Evolutionary conservation across 495 filamentous ascomycete genomes (phyloP).

Genomic region (Massariosphaeria phaeospora): DNA sequence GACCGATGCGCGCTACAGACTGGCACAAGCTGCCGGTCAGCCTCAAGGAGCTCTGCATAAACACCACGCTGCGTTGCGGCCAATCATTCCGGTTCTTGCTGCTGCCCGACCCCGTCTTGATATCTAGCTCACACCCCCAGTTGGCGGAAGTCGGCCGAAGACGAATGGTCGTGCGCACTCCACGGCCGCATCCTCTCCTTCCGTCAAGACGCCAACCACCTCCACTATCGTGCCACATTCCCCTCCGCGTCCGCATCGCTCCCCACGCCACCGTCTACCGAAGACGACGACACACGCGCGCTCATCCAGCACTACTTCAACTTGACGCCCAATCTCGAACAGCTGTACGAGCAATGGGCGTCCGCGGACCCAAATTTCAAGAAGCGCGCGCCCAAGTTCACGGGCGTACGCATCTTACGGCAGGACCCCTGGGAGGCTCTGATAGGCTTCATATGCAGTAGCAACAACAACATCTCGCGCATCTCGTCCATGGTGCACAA

Average conservation of each 20-base stretch:
- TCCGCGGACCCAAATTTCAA: conserved; percentile 81
- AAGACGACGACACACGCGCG: conserved; percentile 54
- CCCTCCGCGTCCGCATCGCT: conserved; percentile 38
- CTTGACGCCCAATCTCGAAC: conserved; percentile 63
- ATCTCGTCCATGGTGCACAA: conserved; percentile 97
- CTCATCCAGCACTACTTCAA: conserved; percentile 79
- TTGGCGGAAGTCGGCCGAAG: conserved; percentile 73
- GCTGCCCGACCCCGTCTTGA: neutral
- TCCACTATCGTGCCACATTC: conserved; percentile 75
- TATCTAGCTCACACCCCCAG: conserved; percentile 40
- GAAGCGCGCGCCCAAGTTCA: conserved; percentile 78
- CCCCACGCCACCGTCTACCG: conserved; percentile 40
- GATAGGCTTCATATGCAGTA: conserved; percentile 93
- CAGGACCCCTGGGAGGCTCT: conserved; percentile 97
- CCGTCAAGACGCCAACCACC: conserved; percentile 68
- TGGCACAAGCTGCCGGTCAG: conserved; percentile 80
- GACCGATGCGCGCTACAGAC: conserved; percentile 45
- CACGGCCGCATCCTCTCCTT: conserved; percentile 79
- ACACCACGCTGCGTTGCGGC: conserved; percentile 84
- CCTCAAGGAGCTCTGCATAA: conserved; percentile 78
- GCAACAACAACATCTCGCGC: conserved; percentile 94
- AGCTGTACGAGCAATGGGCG: conserved; percentile 85
- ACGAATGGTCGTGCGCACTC: conserved; percentile 89
- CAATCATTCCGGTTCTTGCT: conserved; percentile 70
- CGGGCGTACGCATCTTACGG: conserved; percentile 86